Evolutionary conservation across 2,329 filamentous ascomycete species (phyloP).

Genomic region (Penicillium paneum): DNA sequence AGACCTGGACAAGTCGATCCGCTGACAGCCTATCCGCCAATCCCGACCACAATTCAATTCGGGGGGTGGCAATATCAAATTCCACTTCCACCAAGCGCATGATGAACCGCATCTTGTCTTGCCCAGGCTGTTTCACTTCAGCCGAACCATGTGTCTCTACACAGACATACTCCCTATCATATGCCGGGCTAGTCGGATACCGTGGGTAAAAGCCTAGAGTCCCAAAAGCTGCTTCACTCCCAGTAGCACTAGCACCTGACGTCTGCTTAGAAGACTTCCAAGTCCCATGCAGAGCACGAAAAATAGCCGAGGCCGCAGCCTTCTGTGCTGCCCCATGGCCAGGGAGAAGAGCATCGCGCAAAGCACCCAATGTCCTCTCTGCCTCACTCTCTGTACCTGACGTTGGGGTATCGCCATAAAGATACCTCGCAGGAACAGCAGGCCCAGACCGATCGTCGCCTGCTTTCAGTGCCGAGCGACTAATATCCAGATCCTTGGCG

Average conservation of each 20-base stretch:
- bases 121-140: background rate
- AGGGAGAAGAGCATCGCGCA: constrained; percentile 36
- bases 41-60: constrained; percentile 18
- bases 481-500: constrained; percentile 56
- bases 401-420: constrained; percentile 27
- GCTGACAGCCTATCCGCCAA: background rate
- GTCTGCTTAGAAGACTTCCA: constrained; percentile 60
- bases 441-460: constrained; percentile 36
- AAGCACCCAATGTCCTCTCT: constrained; percentile 50
- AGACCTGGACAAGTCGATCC: constrained; percentile 2
- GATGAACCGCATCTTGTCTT: constrained; percentile 10
- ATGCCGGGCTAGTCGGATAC: constrained; percentile 48
- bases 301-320: constrained; percentile 65
- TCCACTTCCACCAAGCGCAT: constrained; percentile 14
- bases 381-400: constrained; percentile 19
- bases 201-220: constrained; percentile 64
- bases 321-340: constrained; percentile 43
- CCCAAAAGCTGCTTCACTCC: constrained; percentile 52
- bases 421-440: constrained; percentile 57
- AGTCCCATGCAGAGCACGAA: constrained; percentile 65
- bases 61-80: background rate
- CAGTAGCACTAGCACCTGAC: constrained; percentile 49
- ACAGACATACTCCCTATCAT: constrained; percentile 37
- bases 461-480: constrained; percentile 37
- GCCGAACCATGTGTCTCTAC: constrained; percentile 14